Evolutionary conservation across 176 grass and related monocot species (phyloP).

Genomic region (Musa troglodytarum): DNA sequence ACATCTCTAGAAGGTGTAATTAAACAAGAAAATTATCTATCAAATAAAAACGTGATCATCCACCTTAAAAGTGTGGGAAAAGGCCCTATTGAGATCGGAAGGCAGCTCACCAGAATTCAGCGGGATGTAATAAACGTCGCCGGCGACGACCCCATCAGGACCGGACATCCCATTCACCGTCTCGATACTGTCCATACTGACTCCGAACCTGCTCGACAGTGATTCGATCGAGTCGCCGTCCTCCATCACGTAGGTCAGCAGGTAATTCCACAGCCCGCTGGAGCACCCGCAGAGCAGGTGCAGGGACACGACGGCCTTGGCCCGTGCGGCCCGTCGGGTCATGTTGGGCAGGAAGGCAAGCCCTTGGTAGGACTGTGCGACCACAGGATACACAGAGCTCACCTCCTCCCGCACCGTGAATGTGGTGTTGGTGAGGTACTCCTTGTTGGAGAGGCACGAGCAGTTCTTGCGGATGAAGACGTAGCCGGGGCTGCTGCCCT

Average conservation of each 20-base stretch:
- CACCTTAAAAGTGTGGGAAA: background rate
- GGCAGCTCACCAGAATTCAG: slow-evolving; percentile 68
- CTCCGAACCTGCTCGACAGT: slow-evolving; percentile 86
- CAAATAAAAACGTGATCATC: background rate
- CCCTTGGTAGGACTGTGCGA: slow-evolving; percentile 7
- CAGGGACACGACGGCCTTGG: slow-evolving; percentile 74
- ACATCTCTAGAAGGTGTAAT: background rate
- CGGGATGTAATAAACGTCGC: slow-evolving; percentile 84
- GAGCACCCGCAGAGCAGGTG: slow-evolving; percentile 94
- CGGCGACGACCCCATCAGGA: slow-evolving; percentile 40
- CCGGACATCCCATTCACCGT: slow-evolving; percentile 75
- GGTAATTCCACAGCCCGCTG: slow-evolving; percentile 84
- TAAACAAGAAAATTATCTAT: background rate
- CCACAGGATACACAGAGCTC: slow-evolving; percentile 25
- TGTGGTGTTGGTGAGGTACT: slow-evolving; percentile 90
- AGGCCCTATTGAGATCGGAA: background rate
- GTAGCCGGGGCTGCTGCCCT: slow-evolving; percentile 67
- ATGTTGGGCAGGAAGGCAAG: slow-evolving; percentile 14
- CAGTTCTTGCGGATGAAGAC: slow-evolving; percentile 98
- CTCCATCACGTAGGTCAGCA: slow-evolving; percentile 75
- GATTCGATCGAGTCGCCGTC: slow-evolving; percentile 73
- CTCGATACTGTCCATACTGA: slow-evolving; percentile 97
- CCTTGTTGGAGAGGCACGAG: slow-evolving; percentile 65
- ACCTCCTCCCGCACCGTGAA: slow-evolving; percentile 40
- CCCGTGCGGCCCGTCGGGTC: slow-evolving; percentile 28